Conservation (phyloP, 495 filamentous ascomycete genomes). For the Daldinia loculata region DNA sequence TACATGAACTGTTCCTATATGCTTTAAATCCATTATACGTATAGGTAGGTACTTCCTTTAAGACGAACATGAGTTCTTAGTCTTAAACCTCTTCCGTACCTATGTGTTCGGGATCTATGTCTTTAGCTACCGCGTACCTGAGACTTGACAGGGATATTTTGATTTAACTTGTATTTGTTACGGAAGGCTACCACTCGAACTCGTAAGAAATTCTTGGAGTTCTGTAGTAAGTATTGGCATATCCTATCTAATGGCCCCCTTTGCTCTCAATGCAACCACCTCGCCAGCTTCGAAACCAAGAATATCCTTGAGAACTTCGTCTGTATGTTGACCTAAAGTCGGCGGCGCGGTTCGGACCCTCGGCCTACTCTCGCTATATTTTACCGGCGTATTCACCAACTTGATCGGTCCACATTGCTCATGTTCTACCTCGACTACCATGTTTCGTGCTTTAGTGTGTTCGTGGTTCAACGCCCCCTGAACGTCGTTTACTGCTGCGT, state of each 20-base stretch:
- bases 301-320: conserved; percentile 77
- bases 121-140: not conserved
- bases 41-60: not conserved
- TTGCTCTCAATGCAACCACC: conserved; percentile 68
- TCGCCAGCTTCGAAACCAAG: conserved; percentile 69
- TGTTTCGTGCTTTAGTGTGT: conserved; percentile 83
- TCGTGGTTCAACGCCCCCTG: conserved; percentile 82
- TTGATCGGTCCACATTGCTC: conserved; percentile 83
- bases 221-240: not conserved
- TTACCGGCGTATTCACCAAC: conserved; percentile 93
- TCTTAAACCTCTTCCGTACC: not conserved
- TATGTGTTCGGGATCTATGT: not conserved
- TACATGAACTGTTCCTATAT: not conserved
- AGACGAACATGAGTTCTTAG: not conserved
- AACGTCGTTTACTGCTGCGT: conserved; percentile 94
- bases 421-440: conserved; percentile 90
- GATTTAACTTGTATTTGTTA: not conserved
- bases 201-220: not conserved
- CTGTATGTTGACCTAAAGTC: conserved; percentile 88
- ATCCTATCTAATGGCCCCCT: conserved; percentile 73
- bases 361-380: conserved; percentile 85
- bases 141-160: not conserved
- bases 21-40: not conserved
- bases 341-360: conserved; percentile 83
- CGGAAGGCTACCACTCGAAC: too few species aligned